Percentiles rank a stretch among this genome's conserved stretches.
Conservation (phyloP, 2,329 filamentous ascomycete species). For the Waltergamsia citrina region DNA sequence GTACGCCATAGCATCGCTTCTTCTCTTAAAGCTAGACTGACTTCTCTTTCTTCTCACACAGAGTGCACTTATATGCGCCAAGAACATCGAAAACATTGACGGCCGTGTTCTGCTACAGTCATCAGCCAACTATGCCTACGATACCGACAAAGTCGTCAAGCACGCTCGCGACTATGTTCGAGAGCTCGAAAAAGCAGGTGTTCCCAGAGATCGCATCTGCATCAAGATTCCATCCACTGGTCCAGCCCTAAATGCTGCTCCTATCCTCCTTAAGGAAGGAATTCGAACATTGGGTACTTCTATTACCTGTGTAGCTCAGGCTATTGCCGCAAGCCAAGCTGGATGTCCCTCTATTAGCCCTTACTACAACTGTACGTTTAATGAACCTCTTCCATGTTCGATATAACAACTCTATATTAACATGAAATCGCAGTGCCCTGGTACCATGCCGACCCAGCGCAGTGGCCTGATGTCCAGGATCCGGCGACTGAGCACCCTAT, state of each 20-base stretch:
- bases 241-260: slow-evolving; percentile 33
- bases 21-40: neutral
- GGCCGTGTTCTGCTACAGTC: slow-evolving; percentile 40
- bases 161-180: slow-evolving; percentile 34
- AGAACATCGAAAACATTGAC: slow-evolving; percentile 31
- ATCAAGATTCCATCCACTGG: slow-evolving; percentile 43
- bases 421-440: slow-evolving; percentile 22
- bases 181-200: slow-evolving; percentile 33
- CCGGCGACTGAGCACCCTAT: slow-evolving; percentile 36
- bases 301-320: slow-evolving; percentile 35
- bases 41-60: slow-evolving; percentile 9
- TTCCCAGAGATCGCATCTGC: slow-evolving; percentile 33
- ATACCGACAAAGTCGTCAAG: slow-evolving; percentile 30
- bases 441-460: slow-evolving; percentile 28
- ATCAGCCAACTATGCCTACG: slow-evolving; percentile 33
- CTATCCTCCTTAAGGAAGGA: slow-evolving; percentile 29
- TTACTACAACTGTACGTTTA: slow-evolving; percentile 32
- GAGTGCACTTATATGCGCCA: slow-evolving; percentile 35
- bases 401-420: no score
- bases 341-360: slow-evolving; percentile 37
- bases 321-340: slow-evolving; percentile 37
- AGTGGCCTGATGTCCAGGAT: slow-evolving; percentile 37
- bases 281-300: slow-evolving; percentile 37
- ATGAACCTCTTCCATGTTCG: neutral
- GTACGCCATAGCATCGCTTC: slow-evolving; percentile 10